These are phyloP conservation scores for Babesia divergens DNA, from an alignment of 169 alveolate species.

Conservation along the genomic window DNA sequence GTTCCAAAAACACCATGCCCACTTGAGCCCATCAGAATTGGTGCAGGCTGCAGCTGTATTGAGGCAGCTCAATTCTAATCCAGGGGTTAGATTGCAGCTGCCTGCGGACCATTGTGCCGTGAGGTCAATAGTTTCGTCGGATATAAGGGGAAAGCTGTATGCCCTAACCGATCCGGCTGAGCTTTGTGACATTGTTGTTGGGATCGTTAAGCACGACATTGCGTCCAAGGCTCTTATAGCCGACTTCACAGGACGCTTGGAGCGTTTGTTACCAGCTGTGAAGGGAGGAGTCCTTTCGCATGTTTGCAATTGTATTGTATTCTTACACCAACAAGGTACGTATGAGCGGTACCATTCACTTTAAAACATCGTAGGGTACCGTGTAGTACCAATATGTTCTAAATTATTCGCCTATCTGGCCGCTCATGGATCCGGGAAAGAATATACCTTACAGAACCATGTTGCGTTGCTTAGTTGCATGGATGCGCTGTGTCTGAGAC, in stretches of 20 bases:
- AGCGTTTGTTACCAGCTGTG: conserved; percentile 17
- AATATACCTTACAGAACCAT: background rate
- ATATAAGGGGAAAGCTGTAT: conserved; percentile 49
- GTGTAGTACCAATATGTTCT: conserved; percentile 7
- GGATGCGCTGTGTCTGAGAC: background rate
- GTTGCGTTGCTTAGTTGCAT: conserved; percentile 16
- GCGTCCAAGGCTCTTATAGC: conserved; percentile 2
- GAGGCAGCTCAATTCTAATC: background rate
- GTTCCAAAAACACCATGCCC: background rate
- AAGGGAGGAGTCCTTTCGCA: conserved; percentile 4
- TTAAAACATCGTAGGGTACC: background rate
- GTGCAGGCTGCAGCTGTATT: conserved; percentile 30
- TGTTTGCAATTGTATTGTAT: conserved; percentile 26
- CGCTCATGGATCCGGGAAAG: background rate
- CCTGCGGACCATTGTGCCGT: background rate
- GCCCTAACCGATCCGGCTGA: conserved; percentile 43
- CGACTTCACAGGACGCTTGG: conserved; percentile 52
- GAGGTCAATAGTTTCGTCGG: background rate
- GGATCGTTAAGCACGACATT: background rate
- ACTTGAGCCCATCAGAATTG: conserved; percentile 34
- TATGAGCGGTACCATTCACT: background rate
- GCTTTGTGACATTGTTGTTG: conserved; percentile 17
- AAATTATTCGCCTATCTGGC: conserved; percentile 16
- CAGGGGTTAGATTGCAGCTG: background rate
- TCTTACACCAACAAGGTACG: conserved; percentile 39